A percentile compares a stretch with the other conserved stretches of the same genome.
Conservation (phyloP, 2,329 filamentous ascomycete species). For the Capronia epimyces region DNA sequence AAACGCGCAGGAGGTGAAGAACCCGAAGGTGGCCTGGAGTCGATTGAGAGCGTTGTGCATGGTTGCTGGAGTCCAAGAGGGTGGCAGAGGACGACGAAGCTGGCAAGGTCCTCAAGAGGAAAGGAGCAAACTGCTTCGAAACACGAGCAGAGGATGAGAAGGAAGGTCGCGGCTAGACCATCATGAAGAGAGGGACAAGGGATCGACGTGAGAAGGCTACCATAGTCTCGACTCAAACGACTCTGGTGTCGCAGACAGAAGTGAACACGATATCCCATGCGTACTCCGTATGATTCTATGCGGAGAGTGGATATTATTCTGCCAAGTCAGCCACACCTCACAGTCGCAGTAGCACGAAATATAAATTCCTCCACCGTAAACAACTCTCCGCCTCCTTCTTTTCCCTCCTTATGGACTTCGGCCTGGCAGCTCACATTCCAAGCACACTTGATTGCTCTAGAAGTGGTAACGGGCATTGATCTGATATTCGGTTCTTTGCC, state of each 20-base stretch:
- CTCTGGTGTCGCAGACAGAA: background rate
- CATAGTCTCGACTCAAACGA: background rate
- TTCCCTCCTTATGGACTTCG: conserved; percentile 21
- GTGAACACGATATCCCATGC: background rate
- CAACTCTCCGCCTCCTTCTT: background rate
- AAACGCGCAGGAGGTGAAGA: conserved; percentile 93
- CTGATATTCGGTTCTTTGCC: conserved; percentile 6
- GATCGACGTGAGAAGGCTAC: too few relatives aligned
- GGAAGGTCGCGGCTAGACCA: background rate
- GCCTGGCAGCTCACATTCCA: conserved; percentile 27
- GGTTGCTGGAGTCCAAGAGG: background rate
- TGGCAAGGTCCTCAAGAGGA: background rate
- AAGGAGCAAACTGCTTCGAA: too few relatives aligned
- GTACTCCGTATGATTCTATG: too few relatives aligned
- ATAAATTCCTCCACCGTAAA: background rate
- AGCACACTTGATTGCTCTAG: conserved; percentile 17
- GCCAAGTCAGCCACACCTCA: background rate
- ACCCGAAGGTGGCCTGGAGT: conserved; percentile 88
- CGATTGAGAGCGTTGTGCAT: conserved; percentile 89
- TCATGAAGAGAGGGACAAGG: too few relatives aligned
- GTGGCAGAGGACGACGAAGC: background rate
- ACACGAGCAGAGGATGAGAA: too few relatives aligned
- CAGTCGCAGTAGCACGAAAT: background rate
- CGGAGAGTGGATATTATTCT: too few relatives aligned
- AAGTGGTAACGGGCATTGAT: conserved; percentile 14